A percentile compares a stretch with the other conserved stretches of the same genome.
Evolutionary conservation across 352 stramenopile genomes (phyloP).

Genomic region (Phytopythium mirpurense): DNA sequence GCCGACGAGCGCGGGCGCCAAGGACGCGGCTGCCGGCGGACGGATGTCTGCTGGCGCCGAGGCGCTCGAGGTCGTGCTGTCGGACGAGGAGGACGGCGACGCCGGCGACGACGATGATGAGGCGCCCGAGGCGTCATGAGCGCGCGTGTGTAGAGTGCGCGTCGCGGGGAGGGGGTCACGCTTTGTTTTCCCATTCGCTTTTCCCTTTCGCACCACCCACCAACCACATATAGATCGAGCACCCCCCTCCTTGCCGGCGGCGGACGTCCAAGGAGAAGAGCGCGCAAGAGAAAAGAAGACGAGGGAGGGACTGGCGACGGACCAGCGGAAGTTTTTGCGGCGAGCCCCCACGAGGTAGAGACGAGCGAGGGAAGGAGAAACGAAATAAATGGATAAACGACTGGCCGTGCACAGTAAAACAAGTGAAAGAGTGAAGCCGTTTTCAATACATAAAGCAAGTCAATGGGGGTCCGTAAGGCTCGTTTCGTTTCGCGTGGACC

Average conservation of each 20-base stretch:
- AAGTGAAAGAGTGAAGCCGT: too few species aligned
- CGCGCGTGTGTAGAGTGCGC: not conserved
- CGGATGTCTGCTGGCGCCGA: conserved; percentile 31
- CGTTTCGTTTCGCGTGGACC: not conserved
- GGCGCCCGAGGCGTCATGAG: conserved; percentile 25
- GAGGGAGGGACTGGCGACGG: not conserved
- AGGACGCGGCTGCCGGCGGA: conserved; percentile 22
- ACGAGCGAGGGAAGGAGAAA: not conserved
- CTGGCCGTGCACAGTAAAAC: too few species aligned
- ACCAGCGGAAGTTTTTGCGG: conserved; percentile 2
- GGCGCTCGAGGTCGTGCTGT: conserved; percentile 38
- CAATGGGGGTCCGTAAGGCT: too few species aligned
- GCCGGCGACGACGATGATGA: conserved; percentile 19
- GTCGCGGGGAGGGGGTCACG: not conserved
- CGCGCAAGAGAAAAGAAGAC: not conserved
- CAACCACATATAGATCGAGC: not conserved
- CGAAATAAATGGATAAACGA: not conserved
- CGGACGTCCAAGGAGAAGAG: not conserved
- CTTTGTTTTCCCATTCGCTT: conserved; percentile 1
- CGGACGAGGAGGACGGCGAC: conserved; percentile 36
- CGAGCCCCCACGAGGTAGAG: not conserved
- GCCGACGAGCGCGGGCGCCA: conserved; percentile 11
- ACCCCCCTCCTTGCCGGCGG: not conserved
- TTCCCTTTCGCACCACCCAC: conserved; percentile 1
- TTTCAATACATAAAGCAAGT: too few species aligned